phyloP scores from a whole-genome alignment of 108 stramenopile genomes.

The Fistulifera pelliculosa region DNA sequence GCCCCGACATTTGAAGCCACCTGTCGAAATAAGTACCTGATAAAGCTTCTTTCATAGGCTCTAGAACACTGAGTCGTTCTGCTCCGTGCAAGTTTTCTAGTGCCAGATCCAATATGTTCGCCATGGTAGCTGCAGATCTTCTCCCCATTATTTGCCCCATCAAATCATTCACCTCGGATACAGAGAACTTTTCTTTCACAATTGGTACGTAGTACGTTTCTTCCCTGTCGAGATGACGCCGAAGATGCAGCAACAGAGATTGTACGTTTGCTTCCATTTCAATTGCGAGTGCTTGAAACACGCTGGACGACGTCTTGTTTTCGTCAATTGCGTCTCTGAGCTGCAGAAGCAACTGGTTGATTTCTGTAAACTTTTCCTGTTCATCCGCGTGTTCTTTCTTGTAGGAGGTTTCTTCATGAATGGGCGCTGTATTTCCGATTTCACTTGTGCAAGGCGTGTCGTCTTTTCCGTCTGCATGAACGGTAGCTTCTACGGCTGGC shows the following conservation, averaged over 20 bases:
- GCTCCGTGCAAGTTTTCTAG: constrained; percentile 71
- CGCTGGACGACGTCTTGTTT: too few relatives aligned
- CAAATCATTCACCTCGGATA: constrained; percentile 73
- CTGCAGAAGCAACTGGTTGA: constrained; percentile 50
- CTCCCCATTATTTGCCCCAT: constrained; percentile 90
- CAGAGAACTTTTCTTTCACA: constrained; percentile 71
- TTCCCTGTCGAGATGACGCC: constrained; percentile 77
- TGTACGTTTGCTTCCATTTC: too few relatives aligned
- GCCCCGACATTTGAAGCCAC: constrained; percentile 77
- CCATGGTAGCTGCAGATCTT: constrained; percentile 69
- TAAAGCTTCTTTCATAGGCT: constrained; percentile 86
- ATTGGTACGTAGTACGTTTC: constrained; percentile 83
- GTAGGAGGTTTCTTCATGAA: constrained; percentile 37
- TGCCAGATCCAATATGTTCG: constrained; percentile 86
- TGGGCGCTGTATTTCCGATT: constrained; percentile 28
- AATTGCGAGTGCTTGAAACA: too few relatives aligned
- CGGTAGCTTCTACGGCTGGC: constrained; percentile 30
- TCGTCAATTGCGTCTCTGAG: constrained; percentile 26
- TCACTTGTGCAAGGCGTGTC: constrained; percentile 51
- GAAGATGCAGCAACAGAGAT: constrained; percentile 49
- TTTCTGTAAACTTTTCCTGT: constrained; percentile 71
- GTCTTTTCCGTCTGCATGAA: too few relatives aligned
- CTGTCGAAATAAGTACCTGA: constrained; percentile 84
- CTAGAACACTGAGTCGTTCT: constrained; percentile 73
- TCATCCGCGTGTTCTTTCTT: constrained; percentile 90